A percentile compares a stretch with the other conserved stretches of the same genome.
Evolutionary conservation across 768 basidiomycete genomes (phyloP).

Genomic region (Calocybe gangraenosa): DNA sequence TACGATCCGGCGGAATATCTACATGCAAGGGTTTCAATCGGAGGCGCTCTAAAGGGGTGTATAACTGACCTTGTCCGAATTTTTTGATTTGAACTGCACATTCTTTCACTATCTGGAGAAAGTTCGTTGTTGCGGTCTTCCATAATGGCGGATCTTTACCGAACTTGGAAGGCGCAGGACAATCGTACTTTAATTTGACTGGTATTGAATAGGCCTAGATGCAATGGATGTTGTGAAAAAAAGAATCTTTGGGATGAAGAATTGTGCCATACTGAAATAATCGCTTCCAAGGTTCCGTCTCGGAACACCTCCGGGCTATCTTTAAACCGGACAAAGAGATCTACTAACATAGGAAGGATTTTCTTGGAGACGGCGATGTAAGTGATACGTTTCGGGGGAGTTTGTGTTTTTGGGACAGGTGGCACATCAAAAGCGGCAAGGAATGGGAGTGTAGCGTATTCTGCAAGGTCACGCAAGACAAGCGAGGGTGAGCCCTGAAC

Average conservation of each 20-base stretch:
- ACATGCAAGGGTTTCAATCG: constrained; percentile 1
- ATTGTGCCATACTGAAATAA: constrained; percentile 58
- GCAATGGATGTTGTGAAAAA: not conserved
- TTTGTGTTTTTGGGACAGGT: constrained; percentile 33
- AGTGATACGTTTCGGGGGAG: constrained; percentile 65
- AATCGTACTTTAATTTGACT: constrained; percentile 92
- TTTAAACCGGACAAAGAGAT: constrained; percentile 71
- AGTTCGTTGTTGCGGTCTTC: constrained; percentile 89
- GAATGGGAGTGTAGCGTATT: constrained; percentile 86
- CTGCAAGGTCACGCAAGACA: constrained; percentile 79
- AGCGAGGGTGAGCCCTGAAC: constrained; percentile 62
- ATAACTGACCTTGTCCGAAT: constrained; percentile 43
- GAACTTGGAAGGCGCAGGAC: constrained; percentile 83
- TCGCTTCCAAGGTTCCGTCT: constrained; percentile 81
- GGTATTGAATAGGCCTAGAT: constrained; percentile 82
- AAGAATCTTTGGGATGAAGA: not conserved
- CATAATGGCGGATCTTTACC: constrained; percentile 87
- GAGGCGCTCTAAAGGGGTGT: not conserved
- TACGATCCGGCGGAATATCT: constrained; percentile 58
- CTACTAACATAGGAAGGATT: constrained; percentile 78
- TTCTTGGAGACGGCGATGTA: constrained; percentile 90
- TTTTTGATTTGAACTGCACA: constrained; percentile 48
- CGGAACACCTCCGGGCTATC: constrained; percentile 57
- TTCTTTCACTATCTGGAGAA: constrained; percentile 70
- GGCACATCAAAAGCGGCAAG: constrained; percentile 68